phyloP scores from a whole-genome alignment of 441 rosid species.

The Pelargonium australe region DNA sequence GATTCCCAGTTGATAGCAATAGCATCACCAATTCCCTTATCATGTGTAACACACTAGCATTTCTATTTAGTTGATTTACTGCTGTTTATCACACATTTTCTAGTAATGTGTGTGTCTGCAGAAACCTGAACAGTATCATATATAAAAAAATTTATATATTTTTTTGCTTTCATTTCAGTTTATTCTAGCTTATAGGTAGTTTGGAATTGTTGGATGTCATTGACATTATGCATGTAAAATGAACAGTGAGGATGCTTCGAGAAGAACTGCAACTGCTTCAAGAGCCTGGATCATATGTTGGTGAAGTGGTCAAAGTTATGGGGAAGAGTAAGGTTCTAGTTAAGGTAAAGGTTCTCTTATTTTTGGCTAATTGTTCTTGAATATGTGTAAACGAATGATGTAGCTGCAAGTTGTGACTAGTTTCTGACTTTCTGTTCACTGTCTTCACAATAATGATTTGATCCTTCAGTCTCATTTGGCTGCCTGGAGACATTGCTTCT shows the following conservation, averaged over 20 bases:
- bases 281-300: conserved; percentile 98
- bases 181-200: not conserved
- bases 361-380: not conserved
- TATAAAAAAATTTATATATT: too few species aligned
- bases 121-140: too few species aligned
- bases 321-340: conserved; percentile 94
- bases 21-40: not conserved
- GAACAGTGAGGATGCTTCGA: conserved; percentile 79
- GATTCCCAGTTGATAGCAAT: too few species aligned
- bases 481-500: too few species aligned
- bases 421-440: too few species aligned
- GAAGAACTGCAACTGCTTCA: conserved; percentile 95
- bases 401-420: too few species aligned
- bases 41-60: not conserved
- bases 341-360: conserved; percentile 44
- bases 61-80: too few species aligned
- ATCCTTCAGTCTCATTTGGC: too few species aligned
- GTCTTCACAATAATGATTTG: too few species aligned
- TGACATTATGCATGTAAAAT: conserved; percentile 9
- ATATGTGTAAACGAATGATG: not conserved
- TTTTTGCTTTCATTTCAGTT: not conserved
- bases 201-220: conserved; percentile 5
- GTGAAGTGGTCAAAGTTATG: conserved; percentile 97
- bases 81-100: too few species aligned
- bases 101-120: too few species aligned